Base-by-base conservation (phyloP, 2,329 filamentous ascomycete genomes). In the Colletotrichum nymphaeae region DNA sequence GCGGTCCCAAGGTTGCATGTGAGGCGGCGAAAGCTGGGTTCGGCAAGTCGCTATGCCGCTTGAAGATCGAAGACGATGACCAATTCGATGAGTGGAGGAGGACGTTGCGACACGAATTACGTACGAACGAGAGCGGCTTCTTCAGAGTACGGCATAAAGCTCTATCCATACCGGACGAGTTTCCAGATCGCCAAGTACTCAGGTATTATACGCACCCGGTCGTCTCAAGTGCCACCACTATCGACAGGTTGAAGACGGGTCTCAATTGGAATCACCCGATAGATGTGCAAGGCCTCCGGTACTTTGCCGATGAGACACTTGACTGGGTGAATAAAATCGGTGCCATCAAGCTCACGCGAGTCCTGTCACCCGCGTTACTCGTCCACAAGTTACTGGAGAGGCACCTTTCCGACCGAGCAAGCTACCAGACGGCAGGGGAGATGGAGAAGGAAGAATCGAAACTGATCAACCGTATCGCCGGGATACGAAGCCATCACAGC, bases 21-120 rank as follows among this genome's bases (percentile, higher is more conserved):
- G 95, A 98, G 80, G 97, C 97, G 67, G 95, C 95, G 42, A 91
- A 91, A 78, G 97, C 95, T 65, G 95, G 95, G 0, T 98, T 96
- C 81, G 97, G 96, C 2, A 89, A 87, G 71, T 90, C 93, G 46
- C 84, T 98, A 4, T 96, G 93, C 79, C 86, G 84, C 2, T 83
- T 97, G 32, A 88, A 90, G 70, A 86, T 84, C 42, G 86, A 88
- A 5, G 92, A 95, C 76, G 82, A 82, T 2, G 83, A 82, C 1
- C 92, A 88, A 3, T 84, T 97, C 58, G 83, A 83, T 1, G 85
- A 86, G 26, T 98, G 96, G 97, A 92, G 92, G 76, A 87, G 93
- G 11, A 86, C 89, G 53, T 83, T 99, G 9, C 85, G 90, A 53
- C 91, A 93, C 73, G 95, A 98, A 80, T 85, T 99, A 28, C 87